Percentiles rank a stretch among this genome's conserved stretches.
These are phyloP conservation scores for Fusarium heterosporum DNA, from an alignment of 2,329 filamentous ascomycete genomes.

Conservation along the genomic window DNA sequence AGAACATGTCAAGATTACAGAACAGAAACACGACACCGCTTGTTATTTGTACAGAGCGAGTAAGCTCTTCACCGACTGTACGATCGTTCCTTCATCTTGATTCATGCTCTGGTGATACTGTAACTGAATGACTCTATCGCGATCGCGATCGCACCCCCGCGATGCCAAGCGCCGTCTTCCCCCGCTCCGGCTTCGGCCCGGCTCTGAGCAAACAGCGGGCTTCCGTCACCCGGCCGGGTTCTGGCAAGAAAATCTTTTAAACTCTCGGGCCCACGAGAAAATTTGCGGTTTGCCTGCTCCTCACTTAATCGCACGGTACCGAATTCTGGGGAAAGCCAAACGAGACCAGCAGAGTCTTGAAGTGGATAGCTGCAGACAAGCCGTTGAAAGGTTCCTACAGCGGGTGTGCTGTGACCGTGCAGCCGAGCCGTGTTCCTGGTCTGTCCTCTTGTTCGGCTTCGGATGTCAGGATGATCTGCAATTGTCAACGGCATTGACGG, in stretches of 20 bases:
- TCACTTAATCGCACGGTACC: conserved; percentile 35
- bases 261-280: conserved; percentile 10
- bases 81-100: conserved; percentile 9
- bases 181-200: conserved; percentile 43
- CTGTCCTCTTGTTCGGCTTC: not conserved
- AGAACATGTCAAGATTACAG: conserved; percentile 16
- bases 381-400: conserved; percentile 6
- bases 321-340: conserved; percentile 29
- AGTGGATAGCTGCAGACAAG: conserved; percentile 7
- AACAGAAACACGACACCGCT: conserved; percentile 29
- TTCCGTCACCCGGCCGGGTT: conserved; percentile 37
- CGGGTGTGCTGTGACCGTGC: not conserved
- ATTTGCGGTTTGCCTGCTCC: conserved; percentile 1
- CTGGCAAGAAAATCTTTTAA: conserved; percentile 6
- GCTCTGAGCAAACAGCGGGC: conserved; percentile 13
- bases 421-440: conserved; percentile 19
- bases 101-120: not conserved
- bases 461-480: conserved; percentile 12
- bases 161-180: conserved; percentile 17
- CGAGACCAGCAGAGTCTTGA: conserved; percentile 6
- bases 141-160: conserved; percentile 19
- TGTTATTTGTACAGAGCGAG: not conserved
- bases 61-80: conserved; percentile 17
- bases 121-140: conserved; percentile 11
- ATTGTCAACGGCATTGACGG: conserved; percentile 1